Conservation (phyloP, 257 asterid genomes). For the Rauvolfia tetraphylla region DNA sequence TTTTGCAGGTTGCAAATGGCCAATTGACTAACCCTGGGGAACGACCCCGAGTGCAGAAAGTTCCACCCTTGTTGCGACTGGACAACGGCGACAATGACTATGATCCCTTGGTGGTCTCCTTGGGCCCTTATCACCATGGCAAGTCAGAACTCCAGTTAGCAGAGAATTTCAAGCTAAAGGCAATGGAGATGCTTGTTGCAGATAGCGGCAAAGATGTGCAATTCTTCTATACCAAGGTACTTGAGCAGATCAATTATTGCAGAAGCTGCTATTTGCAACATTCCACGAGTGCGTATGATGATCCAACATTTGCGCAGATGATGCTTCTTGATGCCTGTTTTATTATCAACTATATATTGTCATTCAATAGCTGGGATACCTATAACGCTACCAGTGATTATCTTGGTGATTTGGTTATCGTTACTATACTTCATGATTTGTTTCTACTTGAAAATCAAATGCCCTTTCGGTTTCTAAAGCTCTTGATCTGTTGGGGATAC, state of each 20-base stretch:
- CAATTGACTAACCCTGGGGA: background rate
- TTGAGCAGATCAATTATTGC: background rate
- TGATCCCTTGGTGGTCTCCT: conserved; percentile 21
- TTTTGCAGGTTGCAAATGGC: background rate
- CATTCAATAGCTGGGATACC: background rate
- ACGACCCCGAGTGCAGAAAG: background rate
- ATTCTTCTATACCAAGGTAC: background rate
- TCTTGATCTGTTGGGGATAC: conserved; percentile 6
- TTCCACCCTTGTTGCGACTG: background rate
- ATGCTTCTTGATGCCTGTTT: conserved; percentile 13
- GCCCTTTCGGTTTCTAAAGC: conserved; percentile 12
- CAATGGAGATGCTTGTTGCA: background rate
- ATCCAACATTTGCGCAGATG: conserved; percentile 3
- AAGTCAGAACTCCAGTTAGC: conserved; percentile 6
- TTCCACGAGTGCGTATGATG: background rate
- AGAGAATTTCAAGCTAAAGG: conserved; percentile 13
- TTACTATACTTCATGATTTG: conserved; percentile 8
- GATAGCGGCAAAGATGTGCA: background rate
- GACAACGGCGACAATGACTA: background rate
- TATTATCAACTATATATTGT: background rate
- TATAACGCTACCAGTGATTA: background rate
- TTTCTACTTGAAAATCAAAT: conserved; percentile 25
- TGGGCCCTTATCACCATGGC: conserved; percentile 33
- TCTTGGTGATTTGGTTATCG: conserved; percentile 8
- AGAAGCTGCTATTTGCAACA: background rate